These are phyloP conservation scores for Tolypocladium sp. DNA, from an alignment of 2,329 filamentous ascomycete genomes.

Conservation along the genomic window DNA sequence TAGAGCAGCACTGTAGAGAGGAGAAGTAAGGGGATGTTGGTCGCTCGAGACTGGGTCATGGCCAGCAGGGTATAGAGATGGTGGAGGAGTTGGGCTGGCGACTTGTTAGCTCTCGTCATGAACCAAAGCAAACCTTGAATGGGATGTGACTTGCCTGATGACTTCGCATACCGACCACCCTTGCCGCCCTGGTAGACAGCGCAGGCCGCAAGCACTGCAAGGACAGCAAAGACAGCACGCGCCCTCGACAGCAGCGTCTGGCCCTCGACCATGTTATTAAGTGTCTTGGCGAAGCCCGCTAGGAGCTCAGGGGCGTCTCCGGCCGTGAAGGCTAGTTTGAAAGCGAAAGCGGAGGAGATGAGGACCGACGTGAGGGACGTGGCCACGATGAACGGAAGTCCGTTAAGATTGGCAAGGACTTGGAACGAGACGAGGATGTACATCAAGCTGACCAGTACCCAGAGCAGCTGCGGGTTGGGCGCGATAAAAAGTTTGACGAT, in stretches of 20 bases:
- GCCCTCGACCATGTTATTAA: slow-evolving; percentile 31
- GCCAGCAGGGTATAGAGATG: slow-evolving; percentile 69
- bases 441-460: slow-evolving; percentile 59
- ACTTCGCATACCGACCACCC: slow-evolving; percentile 12
- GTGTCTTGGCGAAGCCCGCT: slow-evolving; percentile 29
- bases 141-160: slow-evolving; percentile 16
- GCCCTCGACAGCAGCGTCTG: slow-evolving; percentile 39
- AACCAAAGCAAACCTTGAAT: background rate
- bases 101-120: background rate
- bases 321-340: slow-evolving; percentile 83
- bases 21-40: slow-evolving; percentile 79
- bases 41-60: slow-evolving; percentile 75
- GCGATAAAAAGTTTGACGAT: slow-evolving; percentile 66
- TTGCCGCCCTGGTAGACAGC: slow-evolving; percentile 29
- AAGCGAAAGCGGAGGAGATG: slow-evolving; percentile 54
- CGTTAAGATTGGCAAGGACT: slow-evolving; percentile 31
- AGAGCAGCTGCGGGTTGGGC: slow-evolving; percentile 58
- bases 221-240: slow-evolving; percentile 38
- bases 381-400: slow-evolving; percentile 30
- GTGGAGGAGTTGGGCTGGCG: slow-evolving; percentile 44
- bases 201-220: slow-evolving; percentile 28
- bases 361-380: slow-evolving; percentile 32
- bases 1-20: slow-evolving; percentile 56
- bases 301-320: slow-evolving; percentile 83
- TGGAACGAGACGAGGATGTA: slow-evolving; percentile 54